phyloP scores from a whole-genome alignment of 2,329 filamentous ascomycete species.

The Microdochium bolleyi region DNA sequence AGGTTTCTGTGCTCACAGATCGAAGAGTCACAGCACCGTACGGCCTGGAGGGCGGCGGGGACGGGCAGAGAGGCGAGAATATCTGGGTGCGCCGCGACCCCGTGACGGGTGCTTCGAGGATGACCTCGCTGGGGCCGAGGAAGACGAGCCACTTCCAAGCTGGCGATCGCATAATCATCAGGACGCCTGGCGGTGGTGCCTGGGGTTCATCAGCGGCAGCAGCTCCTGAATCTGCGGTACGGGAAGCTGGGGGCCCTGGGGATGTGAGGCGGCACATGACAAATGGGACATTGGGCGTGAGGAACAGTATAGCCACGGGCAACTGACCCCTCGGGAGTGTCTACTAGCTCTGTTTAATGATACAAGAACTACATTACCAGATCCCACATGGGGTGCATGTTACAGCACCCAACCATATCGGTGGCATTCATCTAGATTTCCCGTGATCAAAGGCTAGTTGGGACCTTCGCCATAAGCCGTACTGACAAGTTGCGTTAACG shows the following conservation, averaged over 20 bases:
- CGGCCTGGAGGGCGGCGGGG: conserved; percentile 61
- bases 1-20: conserved; percentile 64
- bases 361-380: no score
- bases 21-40: conserved; percentile 63
- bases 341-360: background rate
- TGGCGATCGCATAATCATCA: conserved; percentile 53
- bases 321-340: background rate
- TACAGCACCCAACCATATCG: no score
- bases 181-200: conserved; percentile 54
- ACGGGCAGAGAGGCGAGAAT: conserved; percentile 61
- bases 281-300: background rate
- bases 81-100: conserved; percentile 46
- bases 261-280: background rate
- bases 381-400: no score
- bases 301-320: background rate
- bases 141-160: conserved; percentile 51
- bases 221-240: background rate
- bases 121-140: conserved; percentile 50
- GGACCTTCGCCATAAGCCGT: no score
- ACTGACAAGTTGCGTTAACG: no score
- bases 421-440: no score
- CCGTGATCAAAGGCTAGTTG: no score
- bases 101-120: conserved; percentile 12
- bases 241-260: background rate
- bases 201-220: conserved; percentile 35